Evolutionary conservation across 345 rosid species (phyloP).

Genomic region (Luvunga scandens): DNA sequence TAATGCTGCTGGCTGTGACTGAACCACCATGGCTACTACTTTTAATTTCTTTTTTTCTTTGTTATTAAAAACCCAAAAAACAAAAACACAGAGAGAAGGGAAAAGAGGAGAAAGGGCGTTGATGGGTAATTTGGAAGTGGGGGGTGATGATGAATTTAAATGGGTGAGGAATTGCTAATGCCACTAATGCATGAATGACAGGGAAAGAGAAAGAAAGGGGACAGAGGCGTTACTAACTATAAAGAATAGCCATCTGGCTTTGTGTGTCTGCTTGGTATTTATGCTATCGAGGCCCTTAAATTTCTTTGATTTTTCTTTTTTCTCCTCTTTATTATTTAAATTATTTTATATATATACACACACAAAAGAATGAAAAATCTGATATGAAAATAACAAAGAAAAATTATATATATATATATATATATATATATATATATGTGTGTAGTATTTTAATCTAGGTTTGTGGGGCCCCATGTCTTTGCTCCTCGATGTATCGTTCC

Average conservation of each 20-base stretch:
- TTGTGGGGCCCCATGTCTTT: conserved; percentile 6
- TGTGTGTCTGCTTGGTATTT: conserved; percentile 25
- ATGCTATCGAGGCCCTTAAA: conserved; percentile 23
- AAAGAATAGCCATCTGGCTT: conserved; percentile 38
- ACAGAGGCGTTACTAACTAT: conserved; percentile 34
- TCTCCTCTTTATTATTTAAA: neutral
- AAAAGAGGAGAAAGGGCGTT: neutral
- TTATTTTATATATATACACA: too few relatives aligned
- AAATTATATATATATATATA: neutral
- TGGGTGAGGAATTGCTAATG: neutral
- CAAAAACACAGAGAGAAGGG: neutral
- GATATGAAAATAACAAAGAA: too few relatives aligned
- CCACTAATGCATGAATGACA: conserved; percentile 16
- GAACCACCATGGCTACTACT: conserved; percentile 58
- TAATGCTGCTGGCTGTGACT: conserved; percentile 48
- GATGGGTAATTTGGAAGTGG: neutral
- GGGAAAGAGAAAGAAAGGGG: conserved; percentile 7
- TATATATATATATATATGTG: neutral
- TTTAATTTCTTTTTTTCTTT: too few relatives aligned
- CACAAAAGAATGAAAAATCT: neutral
- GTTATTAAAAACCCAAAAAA: neutral
- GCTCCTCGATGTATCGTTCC: neutral
- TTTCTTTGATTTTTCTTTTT: neutral
- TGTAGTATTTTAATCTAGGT: neutral
- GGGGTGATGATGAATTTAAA: conserved; percentile 14